Evolutionary conservation across 2,329 filamentous ascomycete genomes (phyloP).

Genomic region (Penicillium sp.): DNA sequence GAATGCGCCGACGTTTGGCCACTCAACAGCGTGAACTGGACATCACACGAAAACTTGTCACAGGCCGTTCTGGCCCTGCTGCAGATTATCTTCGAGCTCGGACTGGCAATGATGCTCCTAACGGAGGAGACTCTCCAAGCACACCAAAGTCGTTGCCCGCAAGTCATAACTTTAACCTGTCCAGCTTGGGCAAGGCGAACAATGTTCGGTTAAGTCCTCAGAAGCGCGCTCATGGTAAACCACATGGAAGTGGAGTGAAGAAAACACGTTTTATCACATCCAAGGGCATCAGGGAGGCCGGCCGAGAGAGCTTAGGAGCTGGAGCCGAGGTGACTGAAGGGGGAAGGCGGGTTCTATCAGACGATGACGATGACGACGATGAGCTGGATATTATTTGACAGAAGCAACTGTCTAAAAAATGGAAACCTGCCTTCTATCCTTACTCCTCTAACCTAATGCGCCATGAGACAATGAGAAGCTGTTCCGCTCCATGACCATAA

Average conservation of each 20-base stretch:
- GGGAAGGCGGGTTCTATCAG: constrained; percentile 29
- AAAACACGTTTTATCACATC: constrained; percentile 81
- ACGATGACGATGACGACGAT: constrained; percentile 57
- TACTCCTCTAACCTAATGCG: background rate
- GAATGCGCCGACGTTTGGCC: constrained; percentile 46
- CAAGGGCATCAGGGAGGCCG: constrained; percentile 76
- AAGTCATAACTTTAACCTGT: constrained; percentile 27
- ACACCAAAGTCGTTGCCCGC: constrained; percentile 14
- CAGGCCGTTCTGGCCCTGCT: constrained; percentile 41
- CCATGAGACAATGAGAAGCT: background rate
- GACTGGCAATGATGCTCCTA: constrained; percentile 27
- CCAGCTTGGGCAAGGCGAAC: constrained; percentile 39
- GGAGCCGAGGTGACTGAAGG: constrained; percentile 40
- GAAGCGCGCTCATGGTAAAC: constrained; percentile 43
- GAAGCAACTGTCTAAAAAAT: background rate
- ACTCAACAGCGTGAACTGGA: constrained; percentile 51
- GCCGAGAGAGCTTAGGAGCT: constrained; percentile 70
- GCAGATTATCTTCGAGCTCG: constrained; percentile 51
- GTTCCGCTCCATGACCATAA: background rate
- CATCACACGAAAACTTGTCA: constrained; percentile 47
- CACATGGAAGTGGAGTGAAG: constrained; percentile 49
- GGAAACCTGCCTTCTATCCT: background rate
- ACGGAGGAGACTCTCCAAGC: constrained; percentile 11
- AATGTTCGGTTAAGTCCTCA: constrained; percentile 46
- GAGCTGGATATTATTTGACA: constrained; percentile 52